Conservation (phyloP, 352 stramenopile species). For the Phytopythium delawarense region DNA sequence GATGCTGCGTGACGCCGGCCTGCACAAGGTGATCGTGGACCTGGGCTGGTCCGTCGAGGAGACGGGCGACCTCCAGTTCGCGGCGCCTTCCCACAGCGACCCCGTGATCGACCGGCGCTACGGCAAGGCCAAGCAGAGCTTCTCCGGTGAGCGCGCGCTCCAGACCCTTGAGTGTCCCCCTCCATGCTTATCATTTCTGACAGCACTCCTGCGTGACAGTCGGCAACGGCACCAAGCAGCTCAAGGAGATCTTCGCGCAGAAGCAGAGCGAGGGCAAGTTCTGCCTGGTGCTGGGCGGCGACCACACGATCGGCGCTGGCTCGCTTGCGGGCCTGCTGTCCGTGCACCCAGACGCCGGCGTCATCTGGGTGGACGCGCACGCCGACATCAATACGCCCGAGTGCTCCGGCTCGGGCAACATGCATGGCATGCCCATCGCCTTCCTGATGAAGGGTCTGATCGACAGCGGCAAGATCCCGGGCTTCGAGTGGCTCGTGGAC, state of each 20-base stretch:
- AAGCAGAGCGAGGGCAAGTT: conserved; percentile 90
- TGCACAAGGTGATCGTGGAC: conserved; percentile 77
- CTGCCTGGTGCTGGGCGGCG: conserved; percentile 93
- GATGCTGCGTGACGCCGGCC: conserved; percentile 60
- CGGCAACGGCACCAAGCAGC: conserved; percentile 77
- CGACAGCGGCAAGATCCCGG: conserved; percentile 86
- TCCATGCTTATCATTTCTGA: neutral
- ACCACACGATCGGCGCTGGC: conserved; percentile 95
- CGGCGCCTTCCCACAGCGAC: conserved; percentile 42
- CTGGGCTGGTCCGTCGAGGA: conserved; percentile 85
- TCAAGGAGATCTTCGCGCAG: conserved; percentile 82
- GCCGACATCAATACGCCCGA: conserved; percentile 97
- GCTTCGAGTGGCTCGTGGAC: conserved; percentile 92
- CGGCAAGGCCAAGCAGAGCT: conserved; percentile 76
- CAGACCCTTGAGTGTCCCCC: no score
- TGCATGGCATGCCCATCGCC: conserved; percentile 97
- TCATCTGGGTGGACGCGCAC: conserved; percentile 98
- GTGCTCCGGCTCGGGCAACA: conserved; percentile 91
- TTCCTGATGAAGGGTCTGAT: conserved; percentile 93
- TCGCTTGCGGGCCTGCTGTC: conserved; percentile 91
- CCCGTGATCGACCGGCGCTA: conserved; percentile 61
- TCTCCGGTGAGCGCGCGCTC: conserved; percentile 32
- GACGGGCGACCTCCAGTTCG: conserved; percentile 76
- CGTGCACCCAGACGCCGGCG: conserved; percentile 88
- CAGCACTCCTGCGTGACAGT: conserved; percentile 33